Evolutionary conservation across 2,329 filamentous ascomycete genomes (phyloP).

Genomic region (Verticillium albo-atrum): DNA sequence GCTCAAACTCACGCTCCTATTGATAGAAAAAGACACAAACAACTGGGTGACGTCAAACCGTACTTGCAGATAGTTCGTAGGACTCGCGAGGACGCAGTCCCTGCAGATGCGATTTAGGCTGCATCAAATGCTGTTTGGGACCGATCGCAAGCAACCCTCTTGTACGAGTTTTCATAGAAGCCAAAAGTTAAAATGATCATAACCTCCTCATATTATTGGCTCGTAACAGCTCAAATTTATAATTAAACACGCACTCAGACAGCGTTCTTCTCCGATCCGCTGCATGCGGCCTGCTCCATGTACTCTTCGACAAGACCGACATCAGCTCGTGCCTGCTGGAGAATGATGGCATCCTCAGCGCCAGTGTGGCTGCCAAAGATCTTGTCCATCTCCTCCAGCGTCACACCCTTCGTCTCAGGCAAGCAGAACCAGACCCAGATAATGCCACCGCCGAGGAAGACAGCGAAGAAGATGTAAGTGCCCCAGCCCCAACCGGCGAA

Average conservation of each 20-base stretch:
- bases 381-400: slow-evolving; percentile 51
- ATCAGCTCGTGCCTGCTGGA: slow-evolving; percentile 16
- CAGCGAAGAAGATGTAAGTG: slow-evolving; percentile 56
- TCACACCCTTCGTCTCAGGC: slow-evolving; percentile 52
- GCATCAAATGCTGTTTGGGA: too few relatives aligned
- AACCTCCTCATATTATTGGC: neutral
- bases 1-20: too few relatives aligned
- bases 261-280: neutral
- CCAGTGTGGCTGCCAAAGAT: slow-evolving; percentile 31
- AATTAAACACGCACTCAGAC: neutral
- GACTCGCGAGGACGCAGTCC: too few relatives aligned
- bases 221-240: too few relatives aligned
- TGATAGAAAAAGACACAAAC: too few relatives aligned
- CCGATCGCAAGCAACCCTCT: too few relatives aligned
- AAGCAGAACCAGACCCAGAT: slow-evolving; percentile 47
- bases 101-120: too few relatives aligned
- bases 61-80: too few relatives aligned
- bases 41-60: too few relatives aligned
- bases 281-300: neutral
- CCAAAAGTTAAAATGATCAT: neutral
- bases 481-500: slow-evolving; percentile 46
- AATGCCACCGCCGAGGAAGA: slow-evolving; percentile 41
- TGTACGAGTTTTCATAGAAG: neutral
- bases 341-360: slow-evolving; percentile 17
- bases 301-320: slow-evolving; percentile 11